A percentile compares a stretch with the other conserved stretches of the same genome.
Conservation (phyloP, 1,284 basidiomycete species). For the Ceratobasidium papillatum region DNA sequence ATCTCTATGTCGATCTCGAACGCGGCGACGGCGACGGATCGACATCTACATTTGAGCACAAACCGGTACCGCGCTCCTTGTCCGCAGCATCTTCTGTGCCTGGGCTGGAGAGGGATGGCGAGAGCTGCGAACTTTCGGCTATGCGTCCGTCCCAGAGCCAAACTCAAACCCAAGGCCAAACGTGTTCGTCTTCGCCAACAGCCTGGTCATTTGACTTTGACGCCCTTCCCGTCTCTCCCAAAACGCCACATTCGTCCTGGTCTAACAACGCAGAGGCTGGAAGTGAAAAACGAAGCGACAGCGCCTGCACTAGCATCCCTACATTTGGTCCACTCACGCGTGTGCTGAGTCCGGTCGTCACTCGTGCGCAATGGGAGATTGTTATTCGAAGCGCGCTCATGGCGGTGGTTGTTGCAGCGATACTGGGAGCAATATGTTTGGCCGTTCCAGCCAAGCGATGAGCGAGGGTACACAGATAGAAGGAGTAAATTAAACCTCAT, state of each 20-base stretch:
- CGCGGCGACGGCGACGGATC: constrained; percentile 3
- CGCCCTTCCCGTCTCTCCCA: constrained; percentile 20
- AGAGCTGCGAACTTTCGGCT: not conserved
- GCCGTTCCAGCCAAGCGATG: constrained; percentile 33
- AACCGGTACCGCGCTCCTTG: constrained; percentile 8
- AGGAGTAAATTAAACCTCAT: not conserved
- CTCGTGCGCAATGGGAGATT: constrained; percentile 80
- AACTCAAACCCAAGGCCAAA: not conserved
- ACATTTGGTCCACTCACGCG: constrained; percentile 71
- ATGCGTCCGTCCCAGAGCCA: not conserved
- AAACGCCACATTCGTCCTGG: not conserved
- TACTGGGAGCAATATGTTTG: constrained; percentile 40
- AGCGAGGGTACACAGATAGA: not conserved
- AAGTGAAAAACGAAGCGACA: not conserved
- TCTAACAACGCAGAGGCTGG: not conserved
- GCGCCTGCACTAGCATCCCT: constrained; percentile 49
- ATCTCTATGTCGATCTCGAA: constrained; percentile 24
- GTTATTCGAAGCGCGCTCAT: constrained; percentile 58
- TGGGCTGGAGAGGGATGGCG: not conserved
- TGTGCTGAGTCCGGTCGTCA: constrained; percentile 72
- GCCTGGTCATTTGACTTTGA: constrained; percentile 43
- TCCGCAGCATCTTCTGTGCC: not conserved
- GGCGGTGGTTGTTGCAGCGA: constrained; percentile 50
- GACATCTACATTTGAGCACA: constrained; percentile 19
- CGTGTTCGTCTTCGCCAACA: constrained; percentile 45